Evolutionary conservation across 345 rosid species (phyloP), one percentile per base, ranked within the genome.

Genomic region (Eucalyptus brandiana): DNA sequence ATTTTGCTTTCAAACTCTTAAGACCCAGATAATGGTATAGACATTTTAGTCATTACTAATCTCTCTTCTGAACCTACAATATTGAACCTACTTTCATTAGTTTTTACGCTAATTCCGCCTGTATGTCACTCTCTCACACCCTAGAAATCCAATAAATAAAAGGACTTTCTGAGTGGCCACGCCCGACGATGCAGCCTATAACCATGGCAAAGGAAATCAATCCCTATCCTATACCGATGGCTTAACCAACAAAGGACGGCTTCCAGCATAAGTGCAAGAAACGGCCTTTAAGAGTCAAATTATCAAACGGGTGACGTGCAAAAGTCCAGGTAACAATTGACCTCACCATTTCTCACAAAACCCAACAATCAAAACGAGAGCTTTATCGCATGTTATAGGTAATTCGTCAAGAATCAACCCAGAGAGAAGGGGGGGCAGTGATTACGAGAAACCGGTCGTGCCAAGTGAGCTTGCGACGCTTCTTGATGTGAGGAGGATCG

Each of bases 401-500:
- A 44, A 54, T 34, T 21, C 3, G 32, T 60, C 44, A n/a, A 60
- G 87, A 53, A 76, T 76, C 83, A 76, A 76, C 83, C 12, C 26
- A 76, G 30, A 76, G 81, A 72, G 40, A 80, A 34, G 26, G 51
- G 14, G 56, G 81, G 16, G 47, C 24, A 87, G 86, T 6, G 87
- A 88, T 91, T 94, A 97, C 97, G 26, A 95, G 93, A 88, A 89
- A 94, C 8, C 95, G 94, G 81, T 97, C 97, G 90, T 93, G 94
- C 97, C 97, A 97, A 80, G 98, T 95, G 89, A 98, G 89, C 89
- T 98, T 96, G 88, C 94, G 95, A 83, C 97, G 97, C 89, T 93
- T 95, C 6, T 92, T 91, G 89, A 96, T 80, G 93, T 95, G 97
- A 88, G 99, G 98, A 91, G 99, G 98, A 92, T 96, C 97, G 23